Evolutionary conservation across 2,329 filamentous ascomycete species (phyloP).

Genomic region (Exophiala phaeomuriformis): DNA sequence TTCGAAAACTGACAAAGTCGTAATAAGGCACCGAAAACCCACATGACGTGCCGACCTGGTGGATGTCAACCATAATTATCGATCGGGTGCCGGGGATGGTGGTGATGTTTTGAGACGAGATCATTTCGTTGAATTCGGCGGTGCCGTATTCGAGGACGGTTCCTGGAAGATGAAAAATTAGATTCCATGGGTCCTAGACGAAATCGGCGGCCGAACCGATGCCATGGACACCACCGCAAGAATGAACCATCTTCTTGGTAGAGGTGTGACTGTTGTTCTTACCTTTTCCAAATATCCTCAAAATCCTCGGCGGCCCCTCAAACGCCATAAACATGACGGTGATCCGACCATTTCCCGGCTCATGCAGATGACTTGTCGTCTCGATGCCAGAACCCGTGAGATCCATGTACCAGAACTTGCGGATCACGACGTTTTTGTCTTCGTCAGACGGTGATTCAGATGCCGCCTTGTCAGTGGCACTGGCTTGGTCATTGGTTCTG

Average conservation of each 20-base stretch:
- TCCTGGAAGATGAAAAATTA: too few species aligned
- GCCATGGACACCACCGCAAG: too few species aligned
- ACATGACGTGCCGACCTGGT: constrained; percentile 60
- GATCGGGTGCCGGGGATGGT: constrained; percentile 47
- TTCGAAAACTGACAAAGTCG: constrained; percentile 22
- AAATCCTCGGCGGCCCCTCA: constrained; percentile 51
- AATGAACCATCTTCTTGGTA: too few species aligned
- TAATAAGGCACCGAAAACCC: constrained; percentile 50
- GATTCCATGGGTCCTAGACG: too few species aligned
- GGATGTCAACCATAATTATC: constrained; percentile 55
- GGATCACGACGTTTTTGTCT: constrained; percentile 13
- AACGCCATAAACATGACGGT: constrained; percentile 70
- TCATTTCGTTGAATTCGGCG: constrained; percentile 41
- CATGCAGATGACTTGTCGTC: constrained; percentile 67
- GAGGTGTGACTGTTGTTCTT: background rate
- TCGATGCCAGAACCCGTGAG: constrained; percentile 65
- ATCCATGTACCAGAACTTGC: constrained; percentile 27
- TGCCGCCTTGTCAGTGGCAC: background rate
- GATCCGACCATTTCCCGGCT: constrained; percentile 58
- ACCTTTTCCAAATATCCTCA: constrained; percentile 38
- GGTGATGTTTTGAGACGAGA: constrained; percentile 30
- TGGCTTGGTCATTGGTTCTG: background rate
- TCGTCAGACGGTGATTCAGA: background rate
- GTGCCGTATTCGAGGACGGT: constrained; percentile 55
- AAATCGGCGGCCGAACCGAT: too few species aligned